Base-by-base conservation (phyloP, 768 basidiomycete genomes). In the Lactarius hatsudake region DNA sequence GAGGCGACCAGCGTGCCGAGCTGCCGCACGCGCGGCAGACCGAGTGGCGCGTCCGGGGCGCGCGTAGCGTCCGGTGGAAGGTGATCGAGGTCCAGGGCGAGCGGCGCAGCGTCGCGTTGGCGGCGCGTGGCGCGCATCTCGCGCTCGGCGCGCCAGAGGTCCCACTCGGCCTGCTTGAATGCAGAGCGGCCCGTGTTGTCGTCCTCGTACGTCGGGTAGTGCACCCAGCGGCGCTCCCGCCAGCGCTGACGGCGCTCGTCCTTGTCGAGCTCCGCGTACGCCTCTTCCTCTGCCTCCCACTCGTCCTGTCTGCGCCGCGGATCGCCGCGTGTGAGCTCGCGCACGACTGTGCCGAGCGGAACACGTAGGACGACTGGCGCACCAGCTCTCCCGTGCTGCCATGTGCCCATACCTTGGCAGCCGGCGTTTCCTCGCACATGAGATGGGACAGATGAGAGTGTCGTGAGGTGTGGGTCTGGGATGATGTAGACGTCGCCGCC, bases 341-440 rank as follows among this genome's bases (percentile, higher is more conserved):
- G 84, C 6, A 98, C 88, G 63, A 98, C 86, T 2, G 96, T 98
- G 0, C 96, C 96, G 0, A 96, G 76, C 0, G 96, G 96, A 0
- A 98, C 94, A 57, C 83, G 82, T 65, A 98, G 83, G 58, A 94
- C 78, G 5, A 86, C 81, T 2, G 95, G 93, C 2, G 83, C 74
- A 0, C 88, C 93, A 63, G 83, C 83, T 70, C 83, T 85, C 4
- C 96, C 96, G 73, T 93, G 92, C 74, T 86, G 87, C 90, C 91
- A 96, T 1, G 89, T 87, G 0, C 96, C 96, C 67, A 86, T 84
- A 18, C 96, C 96, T 65, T 89, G 78, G 0, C 76, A 79, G 7
- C 94, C 96, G 17, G 85, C 77, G 4, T 82, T 81, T 0, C 85
- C 96, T 10, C 84, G 83, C 38, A 93, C 78, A 45, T 88, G 87